A percentile compares a stretch with the other conserved stretches of the same genome.
Evolutionary conservation across 306 rosid species (phyloP).

Genomic region (Prunus armeniaca): DNA sequence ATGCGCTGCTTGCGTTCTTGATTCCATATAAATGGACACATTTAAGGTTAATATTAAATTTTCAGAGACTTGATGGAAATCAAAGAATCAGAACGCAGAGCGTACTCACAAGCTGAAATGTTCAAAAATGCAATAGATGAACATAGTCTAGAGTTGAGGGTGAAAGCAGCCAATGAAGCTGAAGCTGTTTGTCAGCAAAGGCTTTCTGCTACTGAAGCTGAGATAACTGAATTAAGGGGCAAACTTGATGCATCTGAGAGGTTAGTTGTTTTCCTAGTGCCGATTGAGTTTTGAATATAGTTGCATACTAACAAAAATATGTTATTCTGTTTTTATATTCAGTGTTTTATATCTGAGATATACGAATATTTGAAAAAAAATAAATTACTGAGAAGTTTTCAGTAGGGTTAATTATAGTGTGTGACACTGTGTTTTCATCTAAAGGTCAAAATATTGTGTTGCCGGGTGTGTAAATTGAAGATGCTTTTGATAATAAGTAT

Average conservation of each 20-base stretch:
- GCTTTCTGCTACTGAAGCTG: slow-evolving; percentile 81
- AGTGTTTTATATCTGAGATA: neutral
- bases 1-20: neutral
- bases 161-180: slow-evolving; percentile 94
- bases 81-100: slow-evolving; percentile 80
- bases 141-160: slow-evolving; percentile 87
- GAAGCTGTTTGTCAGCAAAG: slow-evolving; percentile 92
- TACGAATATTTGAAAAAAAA: neutral
- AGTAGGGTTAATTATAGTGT: neutral
- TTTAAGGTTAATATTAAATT: slow-evolving; percentile 31
- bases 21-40: slow-evolving; percentile 7
- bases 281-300: neutral
- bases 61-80: slow-evolving; percentile 67
- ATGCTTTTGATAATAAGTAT: neutral
- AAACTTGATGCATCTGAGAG: slow-evolving; percentile 76
- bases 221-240: slow-evolving; percentile 66
- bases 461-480: neutral
- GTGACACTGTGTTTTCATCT: neutral
- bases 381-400: neutral
- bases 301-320: neutral
- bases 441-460: neutral
- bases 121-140: slow-evolving; percentile 86
- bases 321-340: neutral
- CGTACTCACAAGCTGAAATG: slow-evolving; percentile 63
- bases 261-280: slow-evolving; percentile 34